A percentile compares a stretch with the other conserved stretches of the same genome.
These are phyloP conservation scores for Pontederia paniculata DNA, from an alignment of 176 grass and related monocot genomes.

Conservation along the genomic window DNA sequence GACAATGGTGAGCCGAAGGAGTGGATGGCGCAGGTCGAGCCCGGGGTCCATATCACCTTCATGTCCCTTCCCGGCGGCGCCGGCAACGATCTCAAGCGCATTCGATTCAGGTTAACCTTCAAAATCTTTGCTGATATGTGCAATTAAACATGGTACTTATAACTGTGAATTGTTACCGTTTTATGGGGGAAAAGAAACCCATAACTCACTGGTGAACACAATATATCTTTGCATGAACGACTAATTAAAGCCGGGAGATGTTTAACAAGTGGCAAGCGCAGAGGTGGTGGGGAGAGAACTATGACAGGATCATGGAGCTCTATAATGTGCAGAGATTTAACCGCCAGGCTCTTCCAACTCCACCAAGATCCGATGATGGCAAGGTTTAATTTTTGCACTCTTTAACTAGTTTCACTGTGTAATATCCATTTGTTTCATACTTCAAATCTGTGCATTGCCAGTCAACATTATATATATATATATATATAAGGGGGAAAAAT, in stretches of 20 bases:
- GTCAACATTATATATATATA: no score
- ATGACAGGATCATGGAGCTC: constrained; percentile 93
- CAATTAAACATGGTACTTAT: no score
- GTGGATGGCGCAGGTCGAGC: constrained; percentile 95
- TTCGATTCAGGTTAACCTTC: constrained; percentile 76
- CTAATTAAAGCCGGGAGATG: constrained; percentile 49
- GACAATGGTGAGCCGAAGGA: constrained; percentile 44
- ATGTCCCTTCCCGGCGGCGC: constrained; percentile 57
- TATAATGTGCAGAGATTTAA: constrained; percentile 89
- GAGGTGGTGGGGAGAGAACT: constrained; percentile 99
- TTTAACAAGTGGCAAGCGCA: constrained; percentile 99
- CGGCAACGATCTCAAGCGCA: constrained; percentile 94
- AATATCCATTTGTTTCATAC: no score
- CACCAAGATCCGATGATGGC: constrained; percentile 73
- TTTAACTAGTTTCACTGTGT: background rate
- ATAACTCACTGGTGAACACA: background rate
- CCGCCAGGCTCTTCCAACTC: constrained; percentile 58
- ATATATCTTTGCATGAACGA: no score
- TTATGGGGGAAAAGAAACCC: no score
- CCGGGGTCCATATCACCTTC: constrained; percentile 94
- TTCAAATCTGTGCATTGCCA: no score
- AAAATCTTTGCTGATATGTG: no score
- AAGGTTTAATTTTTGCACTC: constrained; percentile 10
- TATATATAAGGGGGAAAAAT: no score
- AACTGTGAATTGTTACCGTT: no score